phyloP scores from a whole-genome alignment of 2,329 filamentous ascomycete species.

The Leptosphaerulina australis region DNA sequence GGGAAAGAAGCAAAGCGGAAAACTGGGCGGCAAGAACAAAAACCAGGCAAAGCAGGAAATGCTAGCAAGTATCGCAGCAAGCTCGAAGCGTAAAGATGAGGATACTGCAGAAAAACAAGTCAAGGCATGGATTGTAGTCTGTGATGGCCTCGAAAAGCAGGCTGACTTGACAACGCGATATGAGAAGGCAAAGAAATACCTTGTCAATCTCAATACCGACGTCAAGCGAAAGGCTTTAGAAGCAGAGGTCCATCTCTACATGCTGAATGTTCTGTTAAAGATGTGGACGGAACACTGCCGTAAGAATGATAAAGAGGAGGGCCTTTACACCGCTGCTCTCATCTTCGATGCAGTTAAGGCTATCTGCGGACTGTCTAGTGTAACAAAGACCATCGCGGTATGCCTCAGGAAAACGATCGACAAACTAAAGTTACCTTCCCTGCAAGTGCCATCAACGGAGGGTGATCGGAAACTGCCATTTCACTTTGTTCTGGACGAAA shows the following conservation, averaged over 20 bases:
- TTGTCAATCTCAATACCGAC: conserved; percentile 51
- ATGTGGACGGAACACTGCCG: conserved; percentile 54
- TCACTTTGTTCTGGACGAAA: conserved; percentile 38
- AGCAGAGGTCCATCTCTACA: conserved; percentile 57
- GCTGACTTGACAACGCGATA: conserved; percentile 54
- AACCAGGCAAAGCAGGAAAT: conserved; percentile 52
- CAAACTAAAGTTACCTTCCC: conserved; percentile 48
- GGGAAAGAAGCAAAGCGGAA: conserved; percentile 30
- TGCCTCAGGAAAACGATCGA: conserved; percentile 48
- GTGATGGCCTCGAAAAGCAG: conserved; percentile 57
- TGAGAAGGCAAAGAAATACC: conserved; percentile 56
- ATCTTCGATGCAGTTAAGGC: conserved; percentile 41
- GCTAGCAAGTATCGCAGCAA: conserved; percentile 51
- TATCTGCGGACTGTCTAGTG: conserved; percentile 34
- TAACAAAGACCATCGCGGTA: conserved; percentile 40
- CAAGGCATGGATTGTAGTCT: conserved; percentile 54
- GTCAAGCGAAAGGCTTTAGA: conserved; percentile 50
- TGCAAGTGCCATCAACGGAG: conserved; percentile 38
- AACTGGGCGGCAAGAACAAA: conserved; percentile 38
- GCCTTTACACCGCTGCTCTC: conserved; percentile 41
- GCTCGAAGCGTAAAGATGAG: conserved; percentile 52
- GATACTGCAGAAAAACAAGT: conserved; percentile 50
- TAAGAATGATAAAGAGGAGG: conserved; percentile 35
- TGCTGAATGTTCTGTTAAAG: conserved; percentile 55
- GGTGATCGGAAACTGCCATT: conserved; percentile 54